Percentiles rank a stretch among this genome's conserved stretches.
Evolutionary conservation across 129 eudicot genomes (phyloP).

Genomic region (Helichrysum umbraculigerum): DNA sequence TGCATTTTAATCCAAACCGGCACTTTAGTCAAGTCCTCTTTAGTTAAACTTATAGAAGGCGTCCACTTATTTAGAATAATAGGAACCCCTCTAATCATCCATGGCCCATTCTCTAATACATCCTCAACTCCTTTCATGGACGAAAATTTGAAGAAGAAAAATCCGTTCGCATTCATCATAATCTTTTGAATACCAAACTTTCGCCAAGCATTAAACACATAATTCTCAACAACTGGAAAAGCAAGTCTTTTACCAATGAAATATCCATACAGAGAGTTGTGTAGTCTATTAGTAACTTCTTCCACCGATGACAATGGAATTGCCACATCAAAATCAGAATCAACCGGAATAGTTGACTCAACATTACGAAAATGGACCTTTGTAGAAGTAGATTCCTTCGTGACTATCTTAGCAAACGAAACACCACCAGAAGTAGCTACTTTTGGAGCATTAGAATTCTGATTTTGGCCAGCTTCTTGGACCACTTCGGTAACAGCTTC

Average conservation of each 20-base stretch:
- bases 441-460: too few species aligned
- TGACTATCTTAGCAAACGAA: too few species aligned
- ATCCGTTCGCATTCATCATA: not conserved
- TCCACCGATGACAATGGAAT: too few species aligned
- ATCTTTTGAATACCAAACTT: not conserved
- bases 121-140: not conserved
- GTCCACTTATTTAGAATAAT: not conserved
- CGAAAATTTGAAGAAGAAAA: too few species aligned
- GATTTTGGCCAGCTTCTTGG: too few species aligned
- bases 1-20: not conserved
- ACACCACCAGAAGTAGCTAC: too few species aligned
- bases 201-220: not conserved
- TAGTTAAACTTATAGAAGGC: not conserved
- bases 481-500: too few species aligned
- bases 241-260: not conserved
- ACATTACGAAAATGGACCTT: too few species aligned
- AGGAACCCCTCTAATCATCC: not conserved
- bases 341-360: too few species aligned
- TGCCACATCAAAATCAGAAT: too few species aligned
- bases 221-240: not conserved
- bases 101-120: not conserved
- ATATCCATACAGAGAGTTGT: not conserved
- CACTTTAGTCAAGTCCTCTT: not conserved
- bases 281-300: not conserved
- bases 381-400: too few species aligned